A percentile compares a stretch with the other conserved stretches of the same genome.
These are phyloP conservation scores for Jatropha curcas DNA, from an alignment of 345 rosid genomes.

Conservation along the genomic window DNA sequence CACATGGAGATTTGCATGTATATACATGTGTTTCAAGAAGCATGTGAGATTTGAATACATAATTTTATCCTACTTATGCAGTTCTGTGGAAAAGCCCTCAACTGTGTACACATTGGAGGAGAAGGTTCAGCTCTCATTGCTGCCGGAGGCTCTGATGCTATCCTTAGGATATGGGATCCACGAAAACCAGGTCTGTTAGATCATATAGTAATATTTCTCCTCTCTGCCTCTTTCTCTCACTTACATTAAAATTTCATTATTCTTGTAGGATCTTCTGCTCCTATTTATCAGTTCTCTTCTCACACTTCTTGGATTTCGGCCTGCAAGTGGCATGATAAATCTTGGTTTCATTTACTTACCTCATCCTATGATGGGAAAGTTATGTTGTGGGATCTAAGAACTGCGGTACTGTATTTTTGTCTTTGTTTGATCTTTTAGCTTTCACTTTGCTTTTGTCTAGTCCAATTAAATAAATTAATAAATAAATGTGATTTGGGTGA, in stretches of 20 bases:
- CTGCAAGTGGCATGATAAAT: slow-evolving; percentile 84
- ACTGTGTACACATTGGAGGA: slow-evolving; percentile 85
- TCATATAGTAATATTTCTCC: not conserved
- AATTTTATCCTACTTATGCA: slow-evolving; percentile 29
- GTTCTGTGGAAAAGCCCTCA: slow-evolving; percentile 83
- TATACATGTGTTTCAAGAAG: too few species aligned
- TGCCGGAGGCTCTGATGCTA: slow-evolving; percentile 85
- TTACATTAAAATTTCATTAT: not conserved
- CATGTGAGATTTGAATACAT: slow-evolving; percentile 14
- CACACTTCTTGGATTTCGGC: slow-evolving; percentile 91
- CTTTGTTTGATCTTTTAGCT: not conserved
- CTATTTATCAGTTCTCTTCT: slow-evolving; percentile 76
- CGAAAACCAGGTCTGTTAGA: slow-evolving; percentile 81
- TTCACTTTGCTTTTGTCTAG: not conserved
- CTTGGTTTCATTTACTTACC: slow-evolving; percentile 81
- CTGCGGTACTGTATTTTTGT: slow-evolving; percentile 62
- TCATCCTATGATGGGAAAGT: slow-evolving; percentile 97
- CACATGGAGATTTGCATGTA: too few species aligned
- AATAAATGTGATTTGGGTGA: not conserved
- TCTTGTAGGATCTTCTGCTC: slow-evolving; percentile 80
- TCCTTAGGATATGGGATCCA: slow-evolving; percentile 96
- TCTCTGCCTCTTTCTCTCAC: not conserved
- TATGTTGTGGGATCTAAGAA: slow-evolving; percentile 99
- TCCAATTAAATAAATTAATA: too few species aligned
- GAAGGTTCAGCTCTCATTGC: slow-evolving; percentile 90